A percentile compares a stretch with the other conserved stretches of the same genome.
These are phyloP conservation scores for Discostella stelligeroides DNA, from an alignment of 108 stramenopile genomes.

Conservation along the genomic window DNA sequence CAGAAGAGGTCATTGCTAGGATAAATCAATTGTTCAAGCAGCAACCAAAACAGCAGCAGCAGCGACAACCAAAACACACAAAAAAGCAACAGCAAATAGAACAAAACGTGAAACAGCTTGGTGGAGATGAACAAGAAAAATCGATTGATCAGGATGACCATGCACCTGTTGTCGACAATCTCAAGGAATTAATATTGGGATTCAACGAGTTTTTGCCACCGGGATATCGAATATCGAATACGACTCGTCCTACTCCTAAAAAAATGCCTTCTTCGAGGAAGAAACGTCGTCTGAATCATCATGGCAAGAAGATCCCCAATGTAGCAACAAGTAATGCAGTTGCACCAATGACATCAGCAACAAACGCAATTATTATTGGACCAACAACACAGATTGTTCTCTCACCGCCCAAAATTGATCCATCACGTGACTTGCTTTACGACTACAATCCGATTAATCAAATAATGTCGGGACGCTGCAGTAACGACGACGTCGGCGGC, in stretches of 20 bases:
- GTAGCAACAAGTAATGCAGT: no score
- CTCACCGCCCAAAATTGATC: neutral
- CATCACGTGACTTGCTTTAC: neutral
- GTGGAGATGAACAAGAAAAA: no score
- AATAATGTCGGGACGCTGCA: neutral
- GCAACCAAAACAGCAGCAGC: no score
- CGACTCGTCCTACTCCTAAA: no score
- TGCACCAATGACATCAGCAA: neutral
- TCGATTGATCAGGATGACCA: no score
- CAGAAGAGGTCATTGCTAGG: conserved; percentile 11
- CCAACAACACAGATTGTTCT: neutral
- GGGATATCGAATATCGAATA: conserved; percentile 4
- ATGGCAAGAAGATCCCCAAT: no score
- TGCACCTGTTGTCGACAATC: neutral
- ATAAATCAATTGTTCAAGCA: conserved; percentile 7
- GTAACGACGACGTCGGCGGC: neutral
- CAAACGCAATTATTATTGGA: no score
- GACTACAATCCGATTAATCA: neutral
- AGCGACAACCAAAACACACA: neutral
- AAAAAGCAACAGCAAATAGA: no score
- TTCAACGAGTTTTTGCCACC: conserved; percentile 21
- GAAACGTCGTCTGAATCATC: neutral
- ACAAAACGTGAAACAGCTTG: no score
- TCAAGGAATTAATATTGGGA: conserved; percentile 9
- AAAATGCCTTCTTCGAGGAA: no score